phyloP scores from a whole-genome alignment of 1,284 basidiomycete species.

The Tremellales sp. region DNA sequence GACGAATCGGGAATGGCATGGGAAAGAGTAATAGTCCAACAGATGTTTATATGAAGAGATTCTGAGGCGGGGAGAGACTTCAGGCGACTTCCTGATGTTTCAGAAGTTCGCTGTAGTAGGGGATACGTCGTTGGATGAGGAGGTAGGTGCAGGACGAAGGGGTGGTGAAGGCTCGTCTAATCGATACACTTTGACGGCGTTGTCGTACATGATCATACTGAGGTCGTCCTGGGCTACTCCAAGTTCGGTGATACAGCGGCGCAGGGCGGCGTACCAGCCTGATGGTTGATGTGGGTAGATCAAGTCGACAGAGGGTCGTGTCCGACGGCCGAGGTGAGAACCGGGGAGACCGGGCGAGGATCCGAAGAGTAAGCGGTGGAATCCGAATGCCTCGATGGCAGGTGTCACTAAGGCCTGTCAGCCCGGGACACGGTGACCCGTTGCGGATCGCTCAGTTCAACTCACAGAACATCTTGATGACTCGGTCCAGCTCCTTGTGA shows the following conservation, averaged over 20 bases:
- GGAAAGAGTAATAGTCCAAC: no score
- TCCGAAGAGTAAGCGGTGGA: constrained; percentile 58
- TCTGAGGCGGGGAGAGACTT: no score
- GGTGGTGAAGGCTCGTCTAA: no score
- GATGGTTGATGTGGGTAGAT: constrained; percentile 52
- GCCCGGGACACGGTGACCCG: constrained; percentile 5
- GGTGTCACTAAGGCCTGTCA: constrained; percentile 26
- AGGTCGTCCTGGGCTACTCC: constrained; percentile 72
- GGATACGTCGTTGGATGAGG: no score
- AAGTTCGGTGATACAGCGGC: constrained; percentile 74
- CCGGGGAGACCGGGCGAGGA: constrained; percentile 50
- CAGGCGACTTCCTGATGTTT: no score
- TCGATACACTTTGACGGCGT: constrained; percentile 29
- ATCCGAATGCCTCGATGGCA: constrained; percentile 63
- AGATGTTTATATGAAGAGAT: no score
- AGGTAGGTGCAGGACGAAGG: no score
- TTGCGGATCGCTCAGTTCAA: constrained; percentile 25
- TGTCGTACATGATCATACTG: constrained; percentile 34
- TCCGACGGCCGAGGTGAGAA: constrained; percentile 7
- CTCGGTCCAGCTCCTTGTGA: constrained; percentile 65
- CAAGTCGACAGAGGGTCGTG: constrained; percentile 13
- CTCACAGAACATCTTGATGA: constrained; percentile 85
- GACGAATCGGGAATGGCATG: no score
- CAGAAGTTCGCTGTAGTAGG: no score
- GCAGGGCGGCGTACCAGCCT: constrained; percentile 76